Evolutionary conservation across 768 basidiomycete species (phyloP).

Genomic region (Amanita rimosa): DNA sequence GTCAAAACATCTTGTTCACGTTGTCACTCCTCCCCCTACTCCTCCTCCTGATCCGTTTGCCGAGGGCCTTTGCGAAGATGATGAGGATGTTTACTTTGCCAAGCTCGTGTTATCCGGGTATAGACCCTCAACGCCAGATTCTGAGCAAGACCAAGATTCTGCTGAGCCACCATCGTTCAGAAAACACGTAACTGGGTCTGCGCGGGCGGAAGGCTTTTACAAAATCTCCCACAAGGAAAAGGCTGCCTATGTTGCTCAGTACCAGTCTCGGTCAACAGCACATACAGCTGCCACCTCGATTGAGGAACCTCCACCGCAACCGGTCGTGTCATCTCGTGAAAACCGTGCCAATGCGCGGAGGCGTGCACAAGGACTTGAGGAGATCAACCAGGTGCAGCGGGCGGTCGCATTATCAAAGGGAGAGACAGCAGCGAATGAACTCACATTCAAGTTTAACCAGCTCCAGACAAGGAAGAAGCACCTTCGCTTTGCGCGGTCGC

Average conservation of each 20-base stretch:
- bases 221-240: constrained; percentile 90
- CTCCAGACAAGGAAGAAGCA: constrained; percentile 97
- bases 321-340: constrained; percentile 68
- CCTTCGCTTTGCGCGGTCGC: constrained; percentile 85
- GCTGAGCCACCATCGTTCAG: constrained; percentile 45
- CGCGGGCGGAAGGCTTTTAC: constrained; percentile 92
- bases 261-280: constrained; percentile 48
- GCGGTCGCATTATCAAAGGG: constrained; percentile 68
- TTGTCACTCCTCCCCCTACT: constrained; percentile 28
- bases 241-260: constrained; percentile 85
- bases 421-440: constrained; percentile 57
- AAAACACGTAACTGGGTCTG: constrained; percentile 75
- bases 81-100: constrained; percentile 81
- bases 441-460: constrained; percentile 96
- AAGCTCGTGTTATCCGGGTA: constrained; percentile 43
- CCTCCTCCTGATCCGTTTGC: constrained; percentile 43
- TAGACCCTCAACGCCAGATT: constrained; percentile 15
- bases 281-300: constrained; percentile 31
- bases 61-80: constrained; percentile 64
- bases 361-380: constrained; percentile 86
- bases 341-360: constrained; percentile 90
- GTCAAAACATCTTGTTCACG: constrained; percentile 21
- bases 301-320: constrained; percentile 37
- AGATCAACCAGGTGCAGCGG: constrained; percentile 85
- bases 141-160: constrained; percentile 12